Evolutionary conservation across 2,329 filamentous ascomycete species (phyloP), one percentile per base, ranked within the genome.

Genomic region (Aspergillus sp.): DNA sequence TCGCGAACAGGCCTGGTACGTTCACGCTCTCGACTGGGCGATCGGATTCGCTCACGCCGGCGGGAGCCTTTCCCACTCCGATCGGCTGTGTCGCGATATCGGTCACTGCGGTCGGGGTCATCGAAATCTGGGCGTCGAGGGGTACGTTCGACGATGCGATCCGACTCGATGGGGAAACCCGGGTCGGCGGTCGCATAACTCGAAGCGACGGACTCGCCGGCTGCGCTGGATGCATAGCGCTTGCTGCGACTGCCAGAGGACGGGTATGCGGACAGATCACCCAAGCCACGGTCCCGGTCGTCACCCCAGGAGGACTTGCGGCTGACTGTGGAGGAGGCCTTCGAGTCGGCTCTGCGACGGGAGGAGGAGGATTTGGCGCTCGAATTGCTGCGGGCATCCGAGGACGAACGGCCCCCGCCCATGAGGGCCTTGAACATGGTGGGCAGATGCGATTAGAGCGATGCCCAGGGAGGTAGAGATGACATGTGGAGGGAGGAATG

Each of bases 301-400:
- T 76, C 74, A 73, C 70, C 70, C 68, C 73, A 71, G 67, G 73
- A 63, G 51, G 72, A 68, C 61, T 71, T 74, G 59, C 66, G 70
- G 55, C 66, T 68, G 43, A 66, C 64, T 50, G 65, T 64, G 17
- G 67, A 71, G 35, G 62, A 64, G 41, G 55, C 48, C 58, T 67
- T 70, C 33, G 65, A 66, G 46, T 67, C 60, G 26, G 64, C 57
- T 57, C 62, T 67, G 61, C 66, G 68, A 51, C 66, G 68, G 54
- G 62, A 52, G 41, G 52, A 62, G 38, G 59, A 60, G 19, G 16
- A 19, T 47, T 66, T 70, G 20, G 69, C 70, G 53, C 61, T 64
- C 49, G 62, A 62, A 52, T 60, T 65, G 54, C 65, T 67, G 59
- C 67, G 68, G 54, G 55, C 56, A 58, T 69, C 66, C 47, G 67